Evolutionary conservation across 345 rosid genomes (phyloP).

Genomic region (Psidium friedrichsthalianum): DNA sequence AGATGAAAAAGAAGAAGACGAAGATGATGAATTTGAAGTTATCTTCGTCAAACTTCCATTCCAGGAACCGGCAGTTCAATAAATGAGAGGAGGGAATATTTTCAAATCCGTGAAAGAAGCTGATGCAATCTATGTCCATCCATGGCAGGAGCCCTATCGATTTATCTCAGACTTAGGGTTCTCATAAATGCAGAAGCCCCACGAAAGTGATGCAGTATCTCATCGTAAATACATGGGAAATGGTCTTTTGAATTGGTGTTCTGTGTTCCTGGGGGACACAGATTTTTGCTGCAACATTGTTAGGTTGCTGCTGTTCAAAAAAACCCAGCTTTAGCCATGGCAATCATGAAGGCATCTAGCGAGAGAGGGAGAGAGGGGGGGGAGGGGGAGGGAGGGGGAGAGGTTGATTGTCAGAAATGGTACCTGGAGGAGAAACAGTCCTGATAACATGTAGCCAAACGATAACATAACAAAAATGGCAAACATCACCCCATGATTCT

Average conservation of each 20-base stretch:
- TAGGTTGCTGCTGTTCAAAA: not conserved
- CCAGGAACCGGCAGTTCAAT: not conserved
- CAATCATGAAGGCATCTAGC: not conserved
- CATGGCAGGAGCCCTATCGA: not conserved
- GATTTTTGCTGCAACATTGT: not conserved
- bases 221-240: not conserved
- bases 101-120: not conserved
- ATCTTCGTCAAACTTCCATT: not conserved
- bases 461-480: not conserved
- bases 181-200: not conserved
- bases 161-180: not conserved
- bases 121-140: not conserved
- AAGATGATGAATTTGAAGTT: not conserved
- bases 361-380: not conserved
- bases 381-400: no score
- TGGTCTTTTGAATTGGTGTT: not conserved
- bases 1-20: not conserved
- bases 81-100: not conserved
- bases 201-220: not conserved
- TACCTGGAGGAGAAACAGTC: not conserved
- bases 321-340: not conserved
- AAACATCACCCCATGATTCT: not conserved
- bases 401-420: not conserved
- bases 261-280: not conserved
- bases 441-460: not conserved